Evolutionary conservation across 2,329 filamentous ascomycete genomes (phyloP).

Genomic region (Aspergillus terreus): DNA sequence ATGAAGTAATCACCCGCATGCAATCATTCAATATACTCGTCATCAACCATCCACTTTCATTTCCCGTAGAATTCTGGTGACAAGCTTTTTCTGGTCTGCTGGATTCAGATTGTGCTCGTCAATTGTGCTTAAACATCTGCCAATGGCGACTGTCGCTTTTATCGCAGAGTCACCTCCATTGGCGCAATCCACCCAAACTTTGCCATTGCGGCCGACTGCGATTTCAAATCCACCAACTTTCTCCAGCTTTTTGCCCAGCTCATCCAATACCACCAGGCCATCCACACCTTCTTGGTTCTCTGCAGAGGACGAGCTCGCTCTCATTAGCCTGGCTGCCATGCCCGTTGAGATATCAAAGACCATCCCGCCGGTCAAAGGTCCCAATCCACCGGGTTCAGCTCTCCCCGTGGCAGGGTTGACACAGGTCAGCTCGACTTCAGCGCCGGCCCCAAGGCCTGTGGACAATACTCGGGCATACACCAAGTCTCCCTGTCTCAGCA

Average conservation of each 20-base stretch:
- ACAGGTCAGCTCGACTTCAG: conserved; percentile 88
- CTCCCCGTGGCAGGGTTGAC: conserved; percentile 83
- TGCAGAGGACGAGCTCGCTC: conserved; percentile 38
- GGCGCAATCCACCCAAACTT: conserved; percentile 79
- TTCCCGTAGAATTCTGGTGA: conserved; percentile 40
- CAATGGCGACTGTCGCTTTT: conserved; percentile 72
- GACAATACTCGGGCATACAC: conserved; percentile 84
- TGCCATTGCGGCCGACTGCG: conserved; percentile 87
- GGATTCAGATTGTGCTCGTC: conserved; percentile 57
- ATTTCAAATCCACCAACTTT: conserved; percentile 72
- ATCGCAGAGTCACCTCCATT: conserved; percentile 53
- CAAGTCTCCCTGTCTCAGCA: conserved; percentile 68
- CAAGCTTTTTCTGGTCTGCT: conserved; percentile 45
- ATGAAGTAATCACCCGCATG: too few relatives aligned
- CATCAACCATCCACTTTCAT: conserved; percentile 33
- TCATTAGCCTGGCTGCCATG: conserved; percentile 71
- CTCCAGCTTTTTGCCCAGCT: conserved; percentile 70
- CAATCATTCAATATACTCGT: too few relatives aligned
- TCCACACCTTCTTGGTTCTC: conserved; percentile 49
- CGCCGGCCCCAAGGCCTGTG: conserved; percentile 74
- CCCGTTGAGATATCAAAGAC: conserved; percentile 74
- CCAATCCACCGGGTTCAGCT: conserved; percentile 79
- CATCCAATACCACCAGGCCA: conserved; percentile 70
- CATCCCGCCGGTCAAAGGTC: conserved; percentile 81
- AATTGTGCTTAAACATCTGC: conserved; percentile 71